A percentile compares a stretch with the other conserved stretches of the same genome.
phyloP scores from a whole-genome alignment of 2,329 filamentous ascomycete species.

The Metarhizium brunneum region DNA sequence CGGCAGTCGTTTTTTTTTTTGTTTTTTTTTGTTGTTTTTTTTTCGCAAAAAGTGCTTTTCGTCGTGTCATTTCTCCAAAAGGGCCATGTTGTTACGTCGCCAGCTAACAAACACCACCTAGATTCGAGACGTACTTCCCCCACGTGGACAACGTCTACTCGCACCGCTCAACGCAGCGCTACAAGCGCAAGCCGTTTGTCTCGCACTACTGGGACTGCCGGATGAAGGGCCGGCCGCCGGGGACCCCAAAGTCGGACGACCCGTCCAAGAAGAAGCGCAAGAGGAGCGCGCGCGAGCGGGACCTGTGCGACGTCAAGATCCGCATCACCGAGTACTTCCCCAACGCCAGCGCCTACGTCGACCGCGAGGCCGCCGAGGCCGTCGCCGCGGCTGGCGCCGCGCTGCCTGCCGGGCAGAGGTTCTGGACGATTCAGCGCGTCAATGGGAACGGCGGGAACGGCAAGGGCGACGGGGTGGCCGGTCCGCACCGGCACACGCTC shows the following conservation, averaged over 20 bases:
- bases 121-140: constrained; percentile 72
- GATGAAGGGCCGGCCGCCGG: constrained; percentile 68
- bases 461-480: constrained; percentile 58
- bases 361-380: constrained; percentile 14
- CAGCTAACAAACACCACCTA: constrained; percentile 19
- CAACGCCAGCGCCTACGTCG: constrained; percentile 29
- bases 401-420: constrained; percentile 38
- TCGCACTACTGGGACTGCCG: constrained; percentile 82
- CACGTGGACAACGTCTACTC: constrained; percentile 81
- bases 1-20: no score
- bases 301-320: constrained; percentile 81
- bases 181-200: constrained; percentile 74
- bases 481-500: constrained; percentile 66
- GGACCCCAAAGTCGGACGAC: constrained; percentile 70
- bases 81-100: no score
- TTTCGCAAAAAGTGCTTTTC: no score
- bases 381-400: constrained; percentile 7
- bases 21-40: no score
- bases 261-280: constrained; percentile 77
- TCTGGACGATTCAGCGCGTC: constrained; percentile 69
- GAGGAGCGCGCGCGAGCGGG: constrained; percentile 61
- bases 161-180: constrained; percentile 70
- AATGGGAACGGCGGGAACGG: constrained; percentile 69
- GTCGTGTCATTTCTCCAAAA: no score
- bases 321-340: constrained; percentile 76